Percentiles rank a stretch among this genome's conserved stretches.
These are phyloP conservation scores for Leccinum imitatum DNA, from an alignment of 768 basidiomycete genomes.

Conservation along the genomic window DNA sequence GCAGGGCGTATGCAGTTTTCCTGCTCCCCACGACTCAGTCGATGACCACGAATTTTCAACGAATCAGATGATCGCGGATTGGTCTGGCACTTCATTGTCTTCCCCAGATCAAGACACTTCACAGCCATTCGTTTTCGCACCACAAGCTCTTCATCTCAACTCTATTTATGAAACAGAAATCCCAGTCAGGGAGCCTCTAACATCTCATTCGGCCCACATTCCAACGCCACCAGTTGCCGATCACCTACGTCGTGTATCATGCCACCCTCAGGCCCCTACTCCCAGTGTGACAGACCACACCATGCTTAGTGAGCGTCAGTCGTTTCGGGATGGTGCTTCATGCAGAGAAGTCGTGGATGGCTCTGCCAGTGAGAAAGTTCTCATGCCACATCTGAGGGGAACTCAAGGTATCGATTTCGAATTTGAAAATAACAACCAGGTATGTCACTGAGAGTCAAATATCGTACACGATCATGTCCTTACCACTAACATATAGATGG, in stretches of 20 bases:
- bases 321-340: not conserved
- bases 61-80: no score
- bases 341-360: not conserved
- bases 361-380: not conserved
- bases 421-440: not conserved
- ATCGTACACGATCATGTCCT: not conserved
- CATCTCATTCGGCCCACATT: not conserved
- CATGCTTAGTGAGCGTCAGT: not conserved
- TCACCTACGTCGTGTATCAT: not conserved
- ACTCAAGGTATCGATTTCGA: not conserved
- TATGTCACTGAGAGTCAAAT: not conserved
- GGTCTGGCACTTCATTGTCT: not conserved
- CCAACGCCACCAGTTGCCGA: not conserved
- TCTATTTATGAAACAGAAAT: no score
- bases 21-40: not conserved
- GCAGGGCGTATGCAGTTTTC: no score
- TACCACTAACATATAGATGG: not conserved
- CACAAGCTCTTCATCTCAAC: not conserved
- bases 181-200: not conserved
- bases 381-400: not conserved
- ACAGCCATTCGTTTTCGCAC: not conserved
- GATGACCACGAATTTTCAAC: not conserved
- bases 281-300: not conserved
- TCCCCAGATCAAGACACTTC: not conserved
- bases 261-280: not conserved